These are phyloP conservation scores for Kazachstania psychrophila DNA, from an alignment of 805 yeast species.

Conservation along the genomic window DNA sequence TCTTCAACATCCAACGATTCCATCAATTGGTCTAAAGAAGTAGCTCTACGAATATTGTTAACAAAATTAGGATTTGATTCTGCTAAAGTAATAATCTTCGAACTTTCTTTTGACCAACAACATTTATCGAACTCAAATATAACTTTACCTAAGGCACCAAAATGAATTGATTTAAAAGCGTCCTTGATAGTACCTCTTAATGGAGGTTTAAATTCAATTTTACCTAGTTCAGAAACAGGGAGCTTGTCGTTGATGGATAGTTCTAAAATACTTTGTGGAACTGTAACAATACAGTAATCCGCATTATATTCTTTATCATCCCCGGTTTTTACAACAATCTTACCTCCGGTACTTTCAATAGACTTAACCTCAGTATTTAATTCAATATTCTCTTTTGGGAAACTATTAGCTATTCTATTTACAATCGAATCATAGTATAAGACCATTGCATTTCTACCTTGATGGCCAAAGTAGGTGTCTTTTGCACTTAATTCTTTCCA, in stretches of 20 bases:
- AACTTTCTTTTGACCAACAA: slow-evolving; percentile 52
- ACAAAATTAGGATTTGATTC: slow-evolving; percentile 16
- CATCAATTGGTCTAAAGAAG: slow-evolving; percentile 11
- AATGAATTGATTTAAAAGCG: slow-evolving; percentile 42
- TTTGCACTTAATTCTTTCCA: slow-evolving; percentile 61
- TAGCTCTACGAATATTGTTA: slow-evolving; percentile 14
- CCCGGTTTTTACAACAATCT: slow-evolving; percentile 29
- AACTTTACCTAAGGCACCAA: slow-evolving; percentile 67
- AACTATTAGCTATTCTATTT: slow-evolving; percentile 32
- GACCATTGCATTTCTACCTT: slow-evolving; percentile 72
- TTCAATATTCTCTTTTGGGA: slow-evolving; percentile 35
- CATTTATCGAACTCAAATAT: slow-evolving; percentile 53
- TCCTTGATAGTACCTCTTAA: slow-evolving; percentile 39
- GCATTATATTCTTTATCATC: slow-evolving; percentile 30
- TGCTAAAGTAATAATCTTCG: slow-evolving; percentile 41
- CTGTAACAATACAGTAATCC: slow-evolving; percentile 59
- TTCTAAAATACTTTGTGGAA: slow-evolving; percentile 66
- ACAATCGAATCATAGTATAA: slow-evolving; percentile 45
- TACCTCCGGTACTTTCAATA: slow-evolving; percentile 19
- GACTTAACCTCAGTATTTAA: slow-evolving; percentile 37
- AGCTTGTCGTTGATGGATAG: slow-evolving; percentile 20
- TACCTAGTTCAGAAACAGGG: slow-evolving; percentile 26
- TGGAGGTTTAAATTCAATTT: slow-evolving; percentile 47
- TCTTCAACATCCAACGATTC: slow-evolving; percentile 6
- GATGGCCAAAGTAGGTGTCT: slow-evolving; percentile 57